Evolutionary conservation across 116 monocot genomes (phyloP), one percentile per base, ranked within the genome.

Genomic region (Papilionanthe hybrid): DNA sequence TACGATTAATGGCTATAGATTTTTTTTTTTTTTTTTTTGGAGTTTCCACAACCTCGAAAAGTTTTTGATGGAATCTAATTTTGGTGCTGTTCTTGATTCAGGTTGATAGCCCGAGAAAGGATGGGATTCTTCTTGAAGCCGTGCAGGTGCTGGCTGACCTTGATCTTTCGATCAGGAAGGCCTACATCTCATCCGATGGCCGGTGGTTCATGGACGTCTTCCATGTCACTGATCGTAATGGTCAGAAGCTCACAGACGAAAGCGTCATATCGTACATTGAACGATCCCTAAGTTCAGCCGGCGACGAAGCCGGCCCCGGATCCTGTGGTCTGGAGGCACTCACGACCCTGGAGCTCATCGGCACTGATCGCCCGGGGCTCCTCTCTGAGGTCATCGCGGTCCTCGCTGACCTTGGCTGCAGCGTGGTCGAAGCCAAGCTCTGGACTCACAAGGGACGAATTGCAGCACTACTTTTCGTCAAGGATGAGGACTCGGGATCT

Each of bases 191-290:
- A 55, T 90, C 84, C 13, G 86, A 90, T 30, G 86, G 86, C 27
- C 74, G 82, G 5, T 90, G 89, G 89, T 86, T 84, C 85, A 86
- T 90, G 89, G 89, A 86, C 78, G 85, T 87, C n/a, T 87, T 87
- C 81, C 84, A 87, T 44, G 84, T 87, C 60, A 84, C 87, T 71
- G 87, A 87, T 67, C 75, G 28, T 5, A 23, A 53, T 67, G 84
- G 84, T 32, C 78, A 42, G 20, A 87, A 87, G 79, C 30, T 87
- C 50, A 72, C 72, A 30, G 84, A 87, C 79, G 42, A 75, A 9
- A 73, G 56, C 29, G 72, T 87, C 79, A 72, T 87, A 48, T 75
- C 81, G 37, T 81, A 76, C 79, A 75, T 87, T 22, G 81, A 87
- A 53, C 63, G 69, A 10, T 81, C 83, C 29, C 47, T 83, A 28